Evolutionary conservation across 2,329 filamentous ascomycete species (phyloP), one percentile per base, ranked within the genome.

Genomic region (Fusarium nodosum): DNA sequence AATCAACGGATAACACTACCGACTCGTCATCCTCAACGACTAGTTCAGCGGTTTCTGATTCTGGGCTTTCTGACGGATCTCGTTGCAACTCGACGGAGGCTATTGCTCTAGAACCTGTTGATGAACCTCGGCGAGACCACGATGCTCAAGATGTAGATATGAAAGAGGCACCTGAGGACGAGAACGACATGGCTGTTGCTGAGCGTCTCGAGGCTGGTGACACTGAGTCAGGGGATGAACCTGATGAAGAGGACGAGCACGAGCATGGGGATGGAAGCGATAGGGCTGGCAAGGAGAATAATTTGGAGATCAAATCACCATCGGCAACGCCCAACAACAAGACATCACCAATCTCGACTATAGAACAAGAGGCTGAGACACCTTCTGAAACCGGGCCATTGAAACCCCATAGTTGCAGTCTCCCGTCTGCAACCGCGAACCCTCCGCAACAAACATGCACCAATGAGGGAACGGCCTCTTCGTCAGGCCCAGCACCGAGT

Each of bases 391-490:
- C 18, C n/a, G 12, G 41, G 28, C 12, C 39, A 15, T 34, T 53
- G 18, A 24, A 50, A 15, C 22, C 22, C 24, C 38, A 15, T 45
- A 46, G 13, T 18, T 39, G n/a, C 30, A n/a, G 33, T 24, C 10
- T 39, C 66, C 26, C 55, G 47, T 12, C 46, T 69, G 45, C 26
- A 28, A 41, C 67, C 11, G 41, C 51, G 16, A 60, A 38, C 15
- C 54, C 48, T 20, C 18, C 56, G n/a, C 20, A 30, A 30, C 57
- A 36, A 30, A 51, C n/a, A 8, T 18, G 18, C 11, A 8, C 45
- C 15, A 45, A 28, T 22, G 34, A 22, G 36, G 39, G 46, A 36
- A 11, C 11, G n/a, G 47, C 33, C 36, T 11, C 13, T 24, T 45
- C 47, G 4, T 38, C 42, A 12, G 36, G 41, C 12, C 50, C n/a